phyloP scores from a whole-genome alignment of 106 monocot genomes.

The Dioscorea zingiberensis region DNA sequence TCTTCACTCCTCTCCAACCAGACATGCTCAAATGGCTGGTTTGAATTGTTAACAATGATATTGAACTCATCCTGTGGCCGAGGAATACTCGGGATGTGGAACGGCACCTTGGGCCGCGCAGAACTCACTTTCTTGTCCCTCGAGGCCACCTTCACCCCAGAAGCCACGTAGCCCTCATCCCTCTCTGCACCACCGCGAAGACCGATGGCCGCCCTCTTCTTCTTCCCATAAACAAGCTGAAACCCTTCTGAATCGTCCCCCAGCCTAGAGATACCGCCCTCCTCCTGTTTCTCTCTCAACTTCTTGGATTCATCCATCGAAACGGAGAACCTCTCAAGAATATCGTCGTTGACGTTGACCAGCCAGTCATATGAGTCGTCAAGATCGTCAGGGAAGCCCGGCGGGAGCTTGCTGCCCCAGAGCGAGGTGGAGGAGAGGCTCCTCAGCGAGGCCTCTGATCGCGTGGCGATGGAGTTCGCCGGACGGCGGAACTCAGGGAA shows the following conservation, averaged over 20 bases:
- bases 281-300: conserved; percentile 44
- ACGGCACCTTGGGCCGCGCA: conserved; percentile 48
- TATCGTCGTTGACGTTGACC: conserved; percentile 66
- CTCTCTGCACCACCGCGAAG: too few species aligned
- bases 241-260: conserved; percentile 51
- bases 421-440: conserved; percentile 19
- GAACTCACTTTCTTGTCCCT: conserved; percentile 49
- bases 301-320: conserved; percentile 75
- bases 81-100: conserved; percentile 65
- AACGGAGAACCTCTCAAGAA: conserved; percentile 44
- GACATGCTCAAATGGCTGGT: conserved; percentile 80
- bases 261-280: background rate
- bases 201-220: conserved; percentile 30
- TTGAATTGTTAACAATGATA: conserved; percentile 80
- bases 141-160: conserved; percentile 45
- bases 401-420: conserved; percentile 16
- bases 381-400: conserved; percentile 28
- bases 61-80: conserved; percentile 67
- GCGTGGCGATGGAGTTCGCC: conserved; percentile 12
- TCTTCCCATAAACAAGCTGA: conserved; percentile 68
- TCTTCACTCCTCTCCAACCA: conserved; percentile 90
- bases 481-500: conserved; percentile 56
- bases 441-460: conserved; percentile 23
- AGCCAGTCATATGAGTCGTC: conserved; percentile 60
- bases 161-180: background rate